Conservation (phyloP, 208 protist genomes). For the Leptomonas seymouri region DNA sequence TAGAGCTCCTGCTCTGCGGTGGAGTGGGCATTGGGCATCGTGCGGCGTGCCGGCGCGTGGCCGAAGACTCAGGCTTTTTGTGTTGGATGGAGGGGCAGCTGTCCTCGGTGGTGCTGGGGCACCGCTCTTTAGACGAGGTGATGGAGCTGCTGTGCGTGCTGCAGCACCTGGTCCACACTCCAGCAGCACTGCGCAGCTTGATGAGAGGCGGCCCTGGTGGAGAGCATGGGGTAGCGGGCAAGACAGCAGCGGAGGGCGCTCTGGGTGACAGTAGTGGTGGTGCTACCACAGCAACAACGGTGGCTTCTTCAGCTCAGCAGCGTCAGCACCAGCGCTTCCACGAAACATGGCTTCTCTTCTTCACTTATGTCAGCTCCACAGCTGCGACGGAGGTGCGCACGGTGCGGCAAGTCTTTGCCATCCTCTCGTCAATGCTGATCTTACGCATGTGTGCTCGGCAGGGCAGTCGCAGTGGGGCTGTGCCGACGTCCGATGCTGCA, state of each 20-base stretch:
- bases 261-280: no score
- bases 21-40: slow-evolving; percentile 28
- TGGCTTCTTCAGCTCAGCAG: background rate
- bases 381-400: slow-evolving; percentile 17
- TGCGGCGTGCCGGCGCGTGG: slow-evolving; percentile 30
- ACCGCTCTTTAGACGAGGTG: slow-evolving; percentile 20
- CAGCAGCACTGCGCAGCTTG: slow-evolving; percentile 19
- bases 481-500: background rate
- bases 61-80: slow-evolving; percentile 41
- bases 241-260: no score
- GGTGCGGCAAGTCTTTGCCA: slow-evolving; percentile 20
- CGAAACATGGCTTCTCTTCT: slow-evolving; percentile 49
- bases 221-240: no score
- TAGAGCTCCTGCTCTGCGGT: slow-evolving; percentile 46
- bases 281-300: background rate
- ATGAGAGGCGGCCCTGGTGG: background rate
- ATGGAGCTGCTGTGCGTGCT: slow-evolving; percentile 47
- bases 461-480: slow-evolving; percentile 7
- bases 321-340: slow-evolving; percentile 26
- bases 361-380: slow-evolving; percentile 34
- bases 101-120: slow-evolving; percentile 39
- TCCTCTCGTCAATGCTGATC: slow-evolving; percentile 36
- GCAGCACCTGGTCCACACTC: slow-evolving; percentile 38
- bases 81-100: slow-evolving; percentile 33
- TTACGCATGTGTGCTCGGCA: slow-evolving; percentile 43